Evolutionary conservation across 1,284 basidiomycete species (phyloP).

Genomic region (Phenoliferia sp.): DNA sequence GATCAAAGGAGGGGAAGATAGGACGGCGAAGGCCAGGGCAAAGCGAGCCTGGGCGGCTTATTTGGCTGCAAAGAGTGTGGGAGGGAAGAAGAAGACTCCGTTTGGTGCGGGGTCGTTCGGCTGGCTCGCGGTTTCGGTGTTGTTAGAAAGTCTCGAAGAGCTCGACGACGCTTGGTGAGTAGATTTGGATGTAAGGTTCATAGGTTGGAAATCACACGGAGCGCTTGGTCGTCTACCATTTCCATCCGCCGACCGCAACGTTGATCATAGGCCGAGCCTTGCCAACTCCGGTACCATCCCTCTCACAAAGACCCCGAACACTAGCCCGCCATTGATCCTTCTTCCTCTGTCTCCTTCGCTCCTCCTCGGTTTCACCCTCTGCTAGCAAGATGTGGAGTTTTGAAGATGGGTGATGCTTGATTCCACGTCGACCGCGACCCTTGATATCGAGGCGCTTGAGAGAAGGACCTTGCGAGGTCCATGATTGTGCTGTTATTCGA

Average conservation of each 20-base stretch:
- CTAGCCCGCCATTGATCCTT: conserved; percentile 45
- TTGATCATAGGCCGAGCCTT: conserved; percentile 20
- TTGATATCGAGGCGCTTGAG: conserved; percentile 72
- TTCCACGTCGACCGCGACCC: conserved; percentile 75
- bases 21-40: not conserved
- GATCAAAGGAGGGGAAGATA: not conserved
- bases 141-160: conserved; percentile 2
- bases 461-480: conserved; percentile 81
- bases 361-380: conserved; percentile 73
- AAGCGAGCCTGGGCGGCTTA: conserved; percentile 13
- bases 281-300: conserved; percentile 18
- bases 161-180: not conserved
- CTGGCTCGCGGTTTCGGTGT: conserved; percentile 10
- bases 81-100: not conserved
- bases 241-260: conserved; percentile 21
- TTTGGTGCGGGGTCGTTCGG: conserved; percentile 3
- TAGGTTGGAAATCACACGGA: too few relatives aligned
- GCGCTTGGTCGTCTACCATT: too few relatives aligned
- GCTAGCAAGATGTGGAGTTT: conserved; percentile 72
- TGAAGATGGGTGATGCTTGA: conserved; percentile 71
- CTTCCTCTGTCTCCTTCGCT: conserved; percentile 61
- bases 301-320: conserved; percentile 32
- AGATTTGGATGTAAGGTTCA: too few relatives aligned
- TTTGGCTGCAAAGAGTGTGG: conserved; percentile 3
- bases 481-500: conserved; percentile 65